Conservation (phyloP, 768 basidiomycete genomes). For the Mycena galopus region DNA sequence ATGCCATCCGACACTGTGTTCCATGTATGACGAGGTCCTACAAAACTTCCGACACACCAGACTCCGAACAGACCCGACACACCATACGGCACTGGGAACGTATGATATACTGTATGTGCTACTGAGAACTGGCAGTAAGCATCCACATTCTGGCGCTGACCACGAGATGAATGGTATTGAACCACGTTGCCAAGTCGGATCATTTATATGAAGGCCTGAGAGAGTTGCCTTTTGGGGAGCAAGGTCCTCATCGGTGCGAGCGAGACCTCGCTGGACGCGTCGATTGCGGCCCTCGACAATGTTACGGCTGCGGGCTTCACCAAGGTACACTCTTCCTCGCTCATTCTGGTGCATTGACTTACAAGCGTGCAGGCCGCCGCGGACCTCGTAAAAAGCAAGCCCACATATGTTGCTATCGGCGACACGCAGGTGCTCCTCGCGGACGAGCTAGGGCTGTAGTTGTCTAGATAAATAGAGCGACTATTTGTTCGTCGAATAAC, state of each 20-base stretch:
- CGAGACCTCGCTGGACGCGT: conserved; percentile 67
- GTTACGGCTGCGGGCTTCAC: conserved; percentile 75
- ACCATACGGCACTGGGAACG: no score
- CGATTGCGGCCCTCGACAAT: conserved; percentile 78
- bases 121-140: no score
- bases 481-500: conserved; percentile 23
- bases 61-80: no score
- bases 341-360: not conserved
- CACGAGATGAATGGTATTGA: no score
- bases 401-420: conserved; percentile 91
- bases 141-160: no score
- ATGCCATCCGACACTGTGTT: no score
- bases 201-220: no score
- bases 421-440: conserved; percentile 80
- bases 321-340: conserved; percentile 62
- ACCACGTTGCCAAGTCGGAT: no score
- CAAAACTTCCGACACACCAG: no score
- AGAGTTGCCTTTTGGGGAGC: no score
- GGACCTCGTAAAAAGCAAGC: conserved; percentile 78
- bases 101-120: no score
- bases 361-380: conserved; percentile 72
- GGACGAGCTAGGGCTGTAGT: conserved; percentile 89
- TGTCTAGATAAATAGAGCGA: conserved; percentile 51
- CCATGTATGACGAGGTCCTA: no score
- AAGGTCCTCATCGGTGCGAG: conserved; percentile 70